phyloP scores from a whole-genome alignment of 208 protist genomes.

The Crithidia acanthocephali region DNA sequence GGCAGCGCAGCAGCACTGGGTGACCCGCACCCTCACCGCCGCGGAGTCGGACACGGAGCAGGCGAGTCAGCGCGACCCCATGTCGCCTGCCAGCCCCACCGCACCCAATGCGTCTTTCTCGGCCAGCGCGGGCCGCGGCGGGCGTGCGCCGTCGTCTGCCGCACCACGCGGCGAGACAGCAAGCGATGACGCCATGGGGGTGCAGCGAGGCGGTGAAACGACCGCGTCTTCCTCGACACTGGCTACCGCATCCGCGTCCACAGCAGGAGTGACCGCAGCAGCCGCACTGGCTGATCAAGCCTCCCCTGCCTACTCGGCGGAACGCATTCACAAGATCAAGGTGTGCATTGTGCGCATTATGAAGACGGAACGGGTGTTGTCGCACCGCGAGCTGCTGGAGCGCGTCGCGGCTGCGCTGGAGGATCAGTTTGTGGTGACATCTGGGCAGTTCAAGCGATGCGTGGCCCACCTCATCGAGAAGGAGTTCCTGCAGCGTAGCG shows the following conservation, averaged over 20 bases:
- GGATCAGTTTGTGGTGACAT: constrained; percentile 37
- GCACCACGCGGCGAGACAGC: background rate
- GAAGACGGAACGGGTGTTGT: constrained; percentile 44
- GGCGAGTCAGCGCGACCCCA: constrained; percentile 11
- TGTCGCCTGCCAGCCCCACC: constrained; percentile 15
- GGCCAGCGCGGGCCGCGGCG: background rate
- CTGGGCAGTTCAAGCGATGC: constrained; percentile 54
- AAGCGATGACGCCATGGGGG: background rate
- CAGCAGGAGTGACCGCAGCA: background rate
- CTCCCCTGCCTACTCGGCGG: constrained; percentile 14
- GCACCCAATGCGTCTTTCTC: background rate
- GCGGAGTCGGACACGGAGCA: constrained; percentile 15
- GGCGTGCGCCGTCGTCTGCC: background rate
- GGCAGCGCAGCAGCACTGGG: constrained; percentile 41
- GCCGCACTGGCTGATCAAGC: constrained; percentile 3
- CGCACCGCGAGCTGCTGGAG: constrained; percentile 46
- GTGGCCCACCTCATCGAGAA: constrained; percentile 57
- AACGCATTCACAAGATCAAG: constrained; percentile 53
- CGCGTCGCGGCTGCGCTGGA: constrained; percentile 31
- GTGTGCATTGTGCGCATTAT: constrained; percentile 62
- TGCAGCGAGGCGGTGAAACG: background rate
- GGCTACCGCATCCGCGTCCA: too few relatives aligned
- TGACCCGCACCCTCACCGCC: constrained; percentile 21
- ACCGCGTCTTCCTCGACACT: background rate
- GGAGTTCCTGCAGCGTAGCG: constrained; percentile 60